phyloP scores from a whole-genome alignment of 2,329 filamentous ascomycete species.

The Penicillium sp. region DNA sequence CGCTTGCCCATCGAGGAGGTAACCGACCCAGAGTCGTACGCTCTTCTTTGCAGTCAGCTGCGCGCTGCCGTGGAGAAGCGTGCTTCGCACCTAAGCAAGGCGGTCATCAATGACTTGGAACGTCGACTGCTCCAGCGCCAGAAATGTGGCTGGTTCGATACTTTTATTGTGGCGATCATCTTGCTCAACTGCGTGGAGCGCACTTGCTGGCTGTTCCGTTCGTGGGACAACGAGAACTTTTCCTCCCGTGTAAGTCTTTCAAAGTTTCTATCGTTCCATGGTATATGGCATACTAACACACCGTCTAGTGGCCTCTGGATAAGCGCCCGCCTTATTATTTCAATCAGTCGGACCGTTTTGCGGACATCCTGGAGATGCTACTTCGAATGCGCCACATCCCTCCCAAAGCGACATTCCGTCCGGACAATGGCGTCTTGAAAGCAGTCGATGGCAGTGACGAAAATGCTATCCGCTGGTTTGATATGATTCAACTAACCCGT shows the following conservation, averaged over 20 bases:
- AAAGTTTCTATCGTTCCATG: background rate
- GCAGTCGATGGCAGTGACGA: slow-evolving; percentile 40
- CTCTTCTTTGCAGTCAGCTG: slow-evolving; percentile 52
- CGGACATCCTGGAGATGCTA: slow-evolving; percentile 55
- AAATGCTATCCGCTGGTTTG: slow-evolving; percentile 41
- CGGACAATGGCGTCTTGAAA: slow-evolving; percentile 39
- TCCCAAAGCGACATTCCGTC: slow-evolving; percentile 38
- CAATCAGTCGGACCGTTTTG: slow-evolving; percentile 56
- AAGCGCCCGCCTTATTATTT: slow-evolving; percentile 51
- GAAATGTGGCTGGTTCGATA: slow-evolving; percentile 56
- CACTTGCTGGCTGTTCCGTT: slow-evolving; percentile 56
- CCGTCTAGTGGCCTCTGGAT: slow-evolving; percentile 52
- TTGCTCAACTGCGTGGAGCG: slow-evolving; percentile 58
- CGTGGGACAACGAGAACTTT: slow-evolving; percentile 47
- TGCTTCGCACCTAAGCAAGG: slow-evolving; percentile 51
- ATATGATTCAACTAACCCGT: slow-evolving; percentile 42
- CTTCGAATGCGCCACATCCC: slow-evolving; percentile 55
- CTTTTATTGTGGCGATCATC: slow-evolving; percentile 57
- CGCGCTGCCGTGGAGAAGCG: slow-evolving; percentile 55
- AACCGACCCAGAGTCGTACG: slow-evolving; percentile 45
- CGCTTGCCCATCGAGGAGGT: slow-evolving; percentile 40
- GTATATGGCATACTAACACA: slow-evolving; percentile 3
- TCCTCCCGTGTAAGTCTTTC: slow-evolving; percentile 31
- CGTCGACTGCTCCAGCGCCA: slow-evolving; percentile 57
- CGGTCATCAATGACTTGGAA: slow-evolving; percentile 58